phyloP scores from a whole-genome alignment of 331 rosid genomes.

The Malus hybrid region DNA sequence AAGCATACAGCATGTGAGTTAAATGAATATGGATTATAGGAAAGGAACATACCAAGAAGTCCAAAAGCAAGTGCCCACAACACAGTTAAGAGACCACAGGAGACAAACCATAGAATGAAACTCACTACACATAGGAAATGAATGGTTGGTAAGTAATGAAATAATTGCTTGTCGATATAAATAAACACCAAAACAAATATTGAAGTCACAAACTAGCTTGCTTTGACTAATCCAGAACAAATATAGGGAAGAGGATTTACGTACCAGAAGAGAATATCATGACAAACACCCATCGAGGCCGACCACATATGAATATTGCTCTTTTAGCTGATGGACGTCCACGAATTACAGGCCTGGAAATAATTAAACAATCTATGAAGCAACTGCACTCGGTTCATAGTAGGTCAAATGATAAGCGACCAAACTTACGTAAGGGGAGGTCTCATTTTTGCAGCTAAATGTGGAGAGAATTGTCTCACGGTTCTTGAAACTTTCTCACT shows the following conservation, averaged over 20 bases:
- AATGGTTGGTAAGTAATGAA: background rate
- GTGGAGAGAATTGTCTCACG: slow-evolving; percentile 82
- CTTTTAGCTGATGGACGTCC: slow-evolving; percentile 92
- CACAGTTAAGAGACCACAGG: slow-evolving; percentile 72
- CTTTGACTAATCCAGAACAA: slow-evolving; percentile 3
- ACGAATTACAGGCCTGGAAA: slow-evolving; percentile 91
- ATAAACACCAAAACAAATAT: background rate
- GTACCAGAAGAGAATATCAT: slow-evolving; percentile 67
- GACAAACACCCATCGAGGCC: slow-evolving; percentile 85
- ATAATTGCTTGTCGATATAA: background rate
- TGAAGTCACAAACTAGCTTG: background rate
- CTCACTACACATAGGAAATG: slow-evolving; percentile 40
- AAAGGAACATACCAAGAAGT: slow-evolving; percentile 56
- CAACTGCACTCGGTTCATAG: background rate
- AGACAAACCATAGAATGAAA: slow-evolving; percentile 63
- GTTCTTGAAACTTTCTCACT: slow-evolving; percentile 84
- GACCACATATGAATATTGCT: slow-evolving; percentile 76
- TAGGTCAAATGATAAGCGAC: slow-evolving; percentile 8
- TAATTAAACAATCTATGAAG: slow-evolving; percentile 17
- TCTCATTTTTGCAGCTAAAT: slow-evolving; percentile 91
- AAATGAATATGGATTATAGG: background rate
- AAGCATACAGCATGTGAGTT: background rate
- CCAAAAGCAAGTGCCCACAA: slow-evolving; percentile 72
- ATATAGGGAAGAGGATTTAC: slow-evolving; percentile 6
- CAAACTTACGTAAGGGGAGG: slow-evolving; percentile 84